phyloP scores from a whole-genome alignment of 441 rosid species.

The Corymbia calophylla region DNA sequence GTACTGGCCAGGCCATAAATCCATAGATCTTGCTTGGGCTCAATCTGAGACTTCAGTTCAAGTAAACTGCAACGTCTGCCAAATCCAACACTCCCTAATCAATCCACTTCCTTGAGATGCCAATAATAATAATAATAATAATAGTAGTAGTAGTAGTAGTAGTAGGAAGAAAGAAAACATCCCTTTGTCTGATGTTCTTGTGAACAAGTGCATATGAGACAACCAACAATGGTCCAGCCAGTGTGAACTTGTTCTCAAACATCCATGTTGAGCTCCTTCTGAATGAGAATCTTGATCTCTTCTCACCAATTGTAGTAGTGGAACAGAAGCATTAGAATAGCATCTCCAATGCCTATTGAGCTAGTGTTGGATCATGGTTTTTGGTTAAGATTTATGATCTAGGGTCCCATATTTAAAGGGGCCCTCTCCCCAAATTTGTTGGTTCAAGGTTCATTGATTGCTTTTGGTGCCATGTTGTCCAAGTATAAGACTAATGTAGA shows the following conservation, averaged over 20 bases:
- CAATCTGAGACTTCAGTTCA: neutral
- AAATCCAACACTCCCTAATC: neutral
- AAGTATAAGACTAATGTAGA: neutral
- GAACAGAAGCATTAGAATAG: neutral
- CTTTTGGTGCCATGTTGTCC: neutral
- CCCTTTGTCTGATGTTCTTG: neutral
- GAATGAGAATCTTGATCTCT: neutral
- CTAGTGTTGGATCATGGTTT: neutral
- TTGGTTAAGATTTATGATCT: neutral
- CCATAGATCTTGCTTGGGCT: neutral
- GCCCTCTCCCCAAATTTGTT: neutral
- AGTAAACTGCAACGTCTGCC: neutral
- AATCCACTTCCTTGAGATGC: neutral
- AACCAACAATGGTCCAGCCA: neutral
- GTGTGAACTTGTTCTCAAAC: neutral
- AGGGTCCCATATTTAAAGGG: neutral
- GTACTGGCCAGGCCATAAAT: neutral
- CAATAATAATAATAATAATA: neutral
- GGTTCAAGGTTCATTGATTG: neutral
- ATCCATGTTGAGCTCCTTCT: neutral
- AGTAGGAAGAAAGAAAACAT: neutral
- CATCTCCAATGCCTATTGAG: neutral
- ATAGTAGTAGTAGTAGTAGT: neutral
- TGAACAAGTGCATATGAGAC: neutral
- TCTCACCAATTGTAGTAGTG: neutral